Conservation (phyloP, 139 green algal genomes). For the Picochlorum sp. region DNA sequence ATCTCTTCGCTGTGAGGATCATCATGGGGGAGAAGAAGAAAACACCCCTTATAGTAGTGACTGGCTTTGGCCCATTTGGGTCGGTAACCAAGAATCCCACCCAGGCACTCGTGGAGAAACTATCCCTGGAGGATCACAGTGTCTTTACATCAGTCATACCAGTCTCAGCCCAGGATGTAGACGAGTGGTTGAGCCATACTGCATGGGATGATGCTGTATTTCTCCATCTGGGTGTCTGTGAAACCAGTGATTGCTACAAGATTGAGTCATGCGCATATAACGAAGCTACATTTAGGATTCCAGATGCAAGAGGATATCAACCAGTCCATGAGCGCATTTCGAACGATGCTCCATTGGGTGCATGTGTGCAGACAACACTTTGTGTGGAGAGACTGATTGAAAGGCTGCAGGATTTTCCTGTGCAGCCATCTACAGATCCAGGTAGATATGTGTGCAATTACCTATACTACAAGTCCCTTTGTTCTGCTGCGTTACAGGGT, state of each 20-base stretch:
- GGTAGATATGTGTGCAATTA: constrained; percentile 46
- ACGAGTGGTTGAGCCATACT: not conserved
- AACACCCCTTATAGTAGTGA: not conserved
- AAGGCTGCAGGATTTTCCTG: not conserved
- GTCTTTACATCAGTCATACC: not conserved
- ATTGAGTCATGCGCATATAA: constrained; percentile 37
- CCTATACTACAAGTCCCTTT: constrained; percentile 18
- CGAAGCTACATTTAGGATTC: constrained; percentile 34
- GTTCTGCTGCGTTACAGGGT: not conserved
- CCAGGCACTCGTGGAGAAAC: constrained; percentile 13
- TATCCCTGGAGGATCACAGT: constrained; percentile 5
- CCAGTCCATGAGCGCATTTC: constrained; percentile 6
- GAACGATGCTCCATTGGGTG: not conserved
- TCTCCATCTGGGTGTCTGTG: constrained; percentile 38
- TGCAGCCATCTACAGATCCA: constrained; percentile 17
- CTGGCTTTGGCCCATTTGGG: constrained; percentile 9
- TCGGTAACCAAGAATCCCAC: constrained; percentile 27
- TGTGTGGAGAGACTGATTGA: not conserved
- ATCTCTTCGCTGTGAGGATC: too few species aligned
- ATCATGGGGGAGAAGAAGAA: too few species aligned
- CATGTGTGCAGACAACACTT: not conserved
- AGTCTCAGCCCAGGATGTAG: not conserved
- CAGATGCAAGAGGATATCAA: constrained; percentile 23
- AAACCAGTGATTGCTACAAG: constrained; percentile 8
- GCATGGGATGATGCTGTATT: not conserved